Conservation (phyloP, 176 grass and related monocot species). For the Juncus inflexus region DNA sequence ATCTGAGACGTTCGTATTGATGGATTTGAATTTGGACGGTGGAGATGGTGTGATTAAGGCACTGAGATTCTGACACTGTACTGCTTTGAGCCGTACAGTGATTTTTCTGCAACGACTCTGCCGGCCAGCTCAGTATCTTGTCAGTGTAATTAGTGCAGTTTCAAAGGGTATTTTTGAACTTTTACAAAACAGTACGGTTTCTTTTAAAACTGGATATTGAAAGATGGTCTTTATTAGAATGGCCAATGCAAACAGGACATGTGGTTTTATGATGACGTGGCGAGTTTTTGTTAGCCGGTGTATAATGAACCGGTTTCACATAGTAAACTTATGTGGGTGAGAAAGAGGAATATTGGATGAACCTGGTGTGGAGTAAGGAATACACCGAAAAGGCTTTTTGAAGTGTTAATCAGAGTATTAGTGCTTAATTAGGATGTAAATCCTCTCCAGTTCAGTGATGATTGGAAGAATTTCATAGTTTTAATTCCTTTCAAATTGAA, state of each 20-base stretch:
- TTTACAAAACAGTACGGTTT: background rate
- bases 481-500: no score
- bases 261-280: no score
- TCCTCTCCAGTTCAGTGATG: no score
- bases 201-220: no score
- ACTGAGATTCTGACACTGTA: background rate
- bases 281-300: no score
- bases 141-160: background rate
- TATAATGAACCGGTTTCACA: background rate
- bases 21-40: background rate
- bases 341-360: background rate
- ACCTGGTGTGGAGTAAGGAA: background rate
- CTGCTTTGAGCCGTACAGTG: background rate
- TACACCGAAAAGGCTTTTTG: background rate
- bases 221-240: no score
- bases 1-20: background rate
- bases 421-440: background rate
- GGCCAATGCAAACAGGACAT: no score
- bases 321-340: background rate
- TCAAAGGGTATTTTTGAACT: background rate
- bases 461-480: no score
- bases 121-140: background rate
- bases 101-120: conserved; percentile 12
- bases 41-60: background rate
- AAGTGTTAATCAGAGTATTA: background rate